A percentile compares a stretch with the other conserved stretches of the same genome.
Conservation (phyloP, 306 rosid genomes). For the Medicago truncatula region DNA sequence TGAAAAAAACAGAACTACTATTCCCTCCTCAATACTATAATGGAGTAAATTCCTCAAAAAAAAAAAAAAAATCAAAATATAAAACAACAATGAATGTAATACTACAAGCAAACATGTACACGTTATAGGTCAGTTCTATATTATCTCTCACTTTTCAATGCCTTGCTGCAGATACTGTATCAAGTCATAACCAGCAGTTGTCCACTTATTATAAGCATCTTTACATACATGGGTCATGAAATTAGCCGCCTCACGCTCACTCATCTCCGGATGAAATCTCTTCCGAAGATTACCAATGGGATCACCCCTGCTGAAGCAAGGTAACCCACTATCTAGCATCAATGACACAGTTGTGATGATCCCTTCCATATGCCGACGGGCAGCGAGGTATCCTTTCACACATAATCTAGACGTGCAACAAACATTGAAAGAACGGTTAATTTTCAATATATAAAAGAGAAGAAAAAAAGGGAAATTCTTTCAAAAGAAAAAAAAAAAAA, state of each 20-base stretch:
- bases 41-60: slow-evolving; percentile 44
- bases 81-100: slow-evolving; percentile 41
- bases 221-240: slow-evolving; percentile 95
- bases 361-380: slow-evolving; percentile 88
- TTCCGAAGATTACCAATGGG: slow-evolving; percentile 95
- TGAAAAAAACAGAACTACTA: slow-evolving; percentile 36
- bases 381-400: slow-evolving; percentile 95
- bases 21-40: slow-evolving; percentile 44
- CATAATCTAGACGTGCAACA: slow-evolving; percentile 64
- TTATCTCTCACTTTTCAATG: slow-evolving; percentile 72
- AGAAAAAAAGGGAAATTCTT: no score
- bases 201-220: slow-evolving; percentile 99
- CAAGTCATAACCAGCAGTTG: slow-evolving; percentile 97
- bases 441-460: slow-evolving; percentile 1
- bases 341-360: slow-evolving; percentile 78
- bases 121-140: slow-evolving; percentile 37
- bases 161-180: slow-evolving; percentile 99
- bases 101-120: slow-evolving; percentile 71
- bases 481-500: neutral
- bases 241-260: slow-evolving; percentile 94
- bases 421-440: slow-evolving; percentile 25
- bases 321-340: slow-evolving; percentile 95
- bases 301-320: slow-evolving; percentile 98
- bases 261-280: slow-evolving; percentile 99
- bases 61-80: slow-evolving; percentile 35